phyloP scores from a whole-genome alignment of 2,329 filamentous ascomycete genomes.

The Pseudocercospora eumusae region DNA sequence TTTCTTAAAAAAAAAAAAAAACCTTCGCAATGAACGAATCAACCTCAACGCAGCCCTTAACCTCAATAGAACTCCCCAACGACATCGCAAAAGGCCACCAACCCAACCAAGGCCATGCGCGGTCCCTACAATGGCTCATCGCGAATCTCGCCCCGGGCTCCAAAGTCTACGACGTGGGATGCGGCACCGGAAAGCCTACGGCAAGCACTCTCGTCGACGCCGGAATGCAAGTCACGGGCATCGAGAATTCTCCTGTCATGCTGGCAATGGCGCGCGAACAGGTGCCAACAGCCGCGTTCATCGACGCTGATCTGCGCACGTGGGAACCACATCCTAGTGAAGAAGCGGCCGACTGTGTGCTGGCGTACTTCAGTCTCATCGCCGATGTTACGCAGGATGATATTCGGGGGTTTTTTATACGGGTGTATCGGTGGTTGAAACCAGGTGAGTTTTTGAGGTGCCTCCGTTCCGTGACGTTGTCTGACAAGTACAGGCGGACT shows the following conservation, averaged over 20 bases:
- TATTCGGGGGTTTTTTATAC: constrained; percentile 21
- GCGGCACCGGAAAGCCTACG: constrained; percentile 39
- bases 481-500: constrained; percentile 3
- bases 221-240: constrained; percentile 35
- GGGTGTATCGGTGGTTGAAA: constrained; percentile 21
- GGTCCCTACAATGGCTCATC: constrained; percentile 18
- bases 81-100: background rate
- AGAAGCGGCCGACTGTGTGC: constrained; percentile 12
- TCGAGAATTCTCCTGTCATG: constrained; percentile 40
- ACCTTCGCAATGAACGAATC: background rate
- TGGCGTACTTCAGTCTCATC: constrained; percentile 20
- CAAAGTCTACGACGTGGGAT: constrained; percentile 39
- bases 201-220: constrained; percentile 34
- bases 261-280: constrained; percentile 30
- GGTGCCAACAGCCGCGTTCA: constrained; percentile 15
- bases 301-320: constrained; percentile 4
- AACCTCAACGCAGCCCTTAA: background rate
- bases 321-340: constrained; percentile 17
- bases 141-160: constrained; percentile 18
- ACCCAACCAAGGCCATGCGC: constrained; percentile 1
- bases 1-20: background rate
- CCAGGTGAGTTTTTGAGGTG: constrained; percentile 12
- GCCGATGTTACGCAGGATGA: constrained; percentile 22
- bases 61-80: background rate
- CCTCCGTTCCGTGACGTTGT: too few species aligned